Percentiles rank a stretch among this genome's conserved stretches.
These are phyloP conservation scores for Cryptosporidium felis DNA, from an alignment of 169 alveolate species.

Conservation along the genomic window DNA sequence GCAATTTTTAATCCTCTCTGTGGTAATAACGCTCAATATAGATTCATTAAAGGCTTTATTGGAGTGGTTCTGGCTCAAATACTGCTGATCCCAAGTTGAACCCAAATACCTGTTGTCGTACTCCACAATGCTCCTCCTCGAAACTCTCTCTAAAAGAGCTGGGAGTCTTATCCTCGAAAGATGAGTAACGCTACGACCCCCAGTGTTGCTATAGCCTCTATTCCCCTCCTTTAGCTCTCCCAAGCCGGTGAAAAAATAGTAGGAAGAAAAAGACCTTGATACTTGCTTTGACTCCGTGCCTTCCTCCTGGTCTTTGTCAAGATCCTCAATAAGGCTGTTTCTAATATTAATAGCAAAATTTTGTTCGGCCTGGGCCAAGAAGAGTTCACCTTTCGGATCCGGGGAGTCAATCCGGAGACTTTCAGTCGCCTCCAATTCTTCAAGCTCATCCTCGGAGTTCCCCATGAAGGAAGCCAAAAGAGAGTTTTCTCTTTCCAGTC, in stretches of 20 bases:
- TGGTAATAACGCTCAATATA: slow-evolving; percentile 25
- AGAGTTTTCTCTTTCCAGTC: not conserved
- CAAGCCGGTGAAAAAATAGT: too few species aligned
- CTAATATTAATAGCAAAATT: too few species aligned
- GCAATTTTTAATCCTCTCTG: slow-evolving; percentile 48
- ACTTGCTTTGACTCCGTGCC: too few species aligned
- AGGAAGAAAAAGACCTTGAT: too few species aligned
- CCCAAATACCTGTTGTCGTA: slow-evolving; percentile 23
- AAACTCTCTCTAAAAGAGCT: not conserved
- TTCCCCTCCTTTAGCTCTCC: too few species aligned
- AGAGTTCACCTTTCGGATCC: too few species aligned
- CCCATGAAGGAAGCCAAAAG: slow-evolving; percentile 65
- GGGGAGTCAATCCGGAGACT: not conserved
- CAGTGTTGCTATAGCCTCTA: too few species aligned
- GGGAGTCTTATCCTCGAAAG: slow-evolving; percentile 32
- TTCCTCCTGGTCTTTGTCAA: too few species aligned
- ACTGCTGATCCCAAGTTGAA: slow-evolving; percentile 56
- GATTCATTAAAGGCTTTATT: slow-evolving; percentile 49
- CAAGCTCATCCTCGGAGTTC: slow-evolving; percentile 12
- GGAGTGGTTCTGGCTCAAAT: not conserved
- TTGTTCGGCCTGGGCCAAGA: too few species aligned
- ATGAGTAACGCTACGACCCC: too few species aligned
- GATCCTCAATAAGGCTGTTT: too few species aligned
- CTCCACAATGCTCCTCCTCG: slow-evolving; percentile 7
- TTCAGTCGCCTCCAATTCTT: not conserved